Evolutionary conservation across 179 eudicot genomes (phyloP).

Genomic region (Corrigiola litoralis): DNA sequence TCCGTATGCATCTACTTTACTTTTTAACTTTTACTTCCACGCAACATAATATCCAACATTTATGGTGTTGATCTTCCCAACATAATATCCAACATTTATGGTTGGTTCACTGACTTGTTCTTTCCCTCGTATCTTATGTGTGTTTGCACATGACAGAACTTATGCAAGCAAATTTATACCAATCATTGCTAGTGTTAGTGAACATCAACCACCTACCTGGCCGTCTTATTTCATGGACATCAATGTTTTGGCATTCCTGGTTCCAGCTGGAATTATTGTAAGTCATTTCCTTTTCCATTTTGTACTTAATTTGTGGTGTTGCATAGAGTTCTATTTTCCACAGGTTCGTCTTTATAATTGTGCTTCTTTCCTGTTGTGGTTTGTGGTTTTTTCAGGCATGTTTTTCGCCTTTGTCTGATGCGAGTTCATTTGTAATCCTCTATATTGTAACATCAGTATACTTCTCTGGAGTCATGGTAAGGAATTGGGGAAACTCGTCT

Average conservation of each 20-base stretch:
- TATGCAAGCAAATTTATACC: constrained; percentile 99
- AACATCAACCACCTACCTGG: constrained; percentile 99
- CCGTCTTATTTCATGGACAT: constrained; percentile 99
- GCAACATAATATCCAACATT: neutral
- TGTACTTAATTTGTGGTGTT: neutral
- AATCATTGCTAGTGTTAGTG: constrained; percentile 98
- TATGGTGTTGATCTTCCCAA: neutral
- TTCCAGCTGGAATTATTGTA: constrained; percentile 97
- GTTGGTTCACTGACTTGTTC: neutral
- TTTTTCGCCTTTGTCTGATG: constrained; percentile 93
- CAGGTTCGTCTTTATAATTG: constrained; percentile 9
- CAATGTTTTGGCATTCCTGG: constrained; percentile 94
- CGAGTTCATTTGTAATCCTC: constrained; percentile 92
- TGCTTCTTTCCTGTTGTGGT: neutral
- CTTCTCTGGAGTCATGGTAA: constrained; percentile 98
- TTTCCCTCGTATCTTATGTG: neutral
- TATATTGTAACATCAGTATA: constrained; percentile 90
- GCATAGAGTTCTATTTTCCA: neutral
- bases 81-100: neutral
- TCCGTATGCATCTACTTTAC: constrained; percentile 65
- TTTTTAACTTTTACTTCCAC: too few species aligned
- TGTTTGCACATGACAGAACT: constrained; percentile 49
- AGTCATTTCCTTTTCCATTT: constrained; percentile 26
- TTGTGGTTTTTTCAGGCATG: constrained; percentile 60
- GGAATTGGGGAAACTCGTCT: constrained; percentile 18